phyloP scores from a whole-genome alignment of 768 basidiomycete species.

The Kwoniella botswanensis region DNA sequence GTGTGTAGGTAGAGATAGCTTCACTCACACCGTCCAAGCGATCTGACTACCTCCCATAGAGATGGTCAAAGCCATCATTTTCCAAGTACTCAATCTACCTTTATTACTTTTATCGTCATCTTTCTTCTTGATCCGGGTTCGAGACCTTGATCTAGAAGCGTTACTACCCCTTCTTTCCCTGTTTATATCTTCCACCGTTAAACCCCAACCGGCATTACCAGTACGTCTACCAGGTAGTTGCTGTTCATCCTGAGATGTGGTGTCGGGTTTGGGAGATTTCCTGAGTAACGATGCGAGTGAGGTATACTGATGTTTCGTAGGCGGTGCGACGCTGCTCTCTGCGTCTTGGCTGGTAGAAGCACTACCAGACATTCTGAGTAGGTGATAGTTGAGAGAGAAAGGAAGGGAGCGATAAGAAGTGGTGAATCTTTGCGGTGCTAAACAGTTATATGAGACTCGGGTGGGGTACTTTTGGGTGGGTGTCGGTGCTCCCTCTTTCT shows the following conservation, averaged over 20 bases:
- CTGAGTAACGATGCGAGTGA: constrained; percentile 51
- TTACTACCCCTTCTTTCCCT: constrained; percentile 26
- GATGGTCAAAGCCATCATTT: constrained; percentile 62
- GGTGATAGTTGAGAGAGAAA: not conserved
- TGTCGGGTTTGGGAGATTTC: constrained; percentile 25
- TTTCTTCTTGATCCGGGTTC: constrained; percentile 21
- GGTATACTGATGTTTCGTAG: constrained; percentile 49
- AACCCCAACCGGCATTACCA: constrained; percentile 24
- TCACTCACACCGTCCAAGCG: constrained; percentile 40
- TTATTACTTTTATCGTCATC: constrained; percentile 36
- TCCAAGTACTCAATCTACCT: constrained; percentile 47
- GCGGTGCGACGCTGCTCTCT: constrained; percentile 14
- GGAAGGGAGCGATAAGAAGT: not conserved
- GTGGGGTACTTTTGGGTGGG: not conserved
- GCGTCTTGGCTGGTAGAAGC: not conserved
- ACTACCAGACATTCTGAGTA: not conserved
- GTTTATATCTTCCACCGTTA: constrained; percentile 18
- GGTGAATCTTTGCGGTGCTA: not conserved
- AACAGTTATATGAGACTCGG: not conserved
- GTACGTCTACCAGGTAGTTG: constrained; percentile 13
- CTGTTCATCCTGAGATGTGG: not conserved
- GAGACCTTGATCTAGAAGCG: constrained; percentile 29
- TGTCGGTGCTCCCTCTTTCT: no score
- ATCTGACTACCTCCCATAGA: constrained; percentile 81
- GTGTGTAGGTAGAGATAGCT: no score